phyloP scores from a whole-genome alignment of 2,329 filamentous ascomycete genomes.

The Ascomycota sp. region DNA sequence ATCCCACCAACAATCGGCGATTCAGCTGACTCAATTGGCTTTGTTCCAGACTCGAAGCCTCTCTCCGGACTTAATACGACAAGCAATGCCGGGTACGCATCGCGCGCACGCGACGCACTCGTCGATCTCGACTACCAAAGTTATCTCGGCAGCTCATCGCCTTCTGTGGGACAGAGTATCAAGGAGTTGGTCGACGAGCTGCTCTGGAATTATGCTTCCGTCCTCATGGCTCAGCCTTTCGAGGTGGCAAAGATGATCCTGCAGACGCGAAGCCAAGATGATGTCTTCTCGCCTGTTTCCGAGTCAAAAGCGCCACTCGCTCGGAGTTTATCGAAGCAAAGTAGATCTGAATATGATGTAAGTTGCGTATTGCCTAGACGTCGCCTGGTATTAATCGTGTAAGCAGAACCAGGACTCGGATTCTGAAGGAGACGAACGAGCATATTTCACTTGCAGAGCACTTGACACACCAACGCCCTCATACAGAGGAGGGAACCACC shows the following conservation, averaged over 20 bases:
- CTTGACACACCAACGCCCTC: constrained; percentile 31
- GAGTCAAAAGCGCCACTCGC: constrained; percentile 7
- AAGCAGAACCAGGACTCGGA: constrained; percentile 28
- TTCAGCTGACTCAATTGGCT: constrained; percentile 12
- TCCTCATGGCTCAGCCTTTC: constrained; percentile 82
- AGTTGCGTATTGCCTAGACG: constrained; percentile 1
- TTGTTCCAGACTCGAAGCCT: constrained; percentile 20
- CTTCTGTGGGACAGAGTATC: constrained; percentile 49
- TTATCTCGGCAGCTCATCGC: constrained; percentile 56
- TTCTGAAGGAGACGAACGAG: constrained; percentile 54
- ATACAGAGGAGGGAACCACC: constrained; percentile 10
- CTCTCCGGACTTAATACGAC: constrained; percentile 22
- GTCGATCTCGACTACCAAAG: constrained; percentile 82
- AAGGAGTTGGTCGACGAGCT: constrained; percentile 65
- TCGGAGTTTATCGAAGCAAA: constrained; percentile 11
- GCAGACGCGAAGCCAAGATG: constrained; percentile 45
- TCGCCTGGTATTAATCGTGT: neutral
- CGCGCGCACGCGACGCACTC: constrained; percentile 61
- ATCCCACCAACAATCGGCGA: constrained; percentile 36
- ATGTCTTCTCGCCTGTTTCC: constrained; percentile 13
- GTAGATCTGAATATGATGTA: constrained; percentile 15
- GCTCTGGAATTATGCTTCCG: constrained; percentile 75
- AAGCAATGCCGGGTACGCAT: constrained; percentile 12
- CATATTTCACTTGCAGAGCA: constrained; percentile 55
- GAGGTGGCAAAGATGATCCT: constrained; percentile 89